Percentiles rank a stretch among this genome's conserved stretches.
phyloP scores from a whole-genome alignment of 768 basidiomycete species.

The Pholiota microspora region DNA sequence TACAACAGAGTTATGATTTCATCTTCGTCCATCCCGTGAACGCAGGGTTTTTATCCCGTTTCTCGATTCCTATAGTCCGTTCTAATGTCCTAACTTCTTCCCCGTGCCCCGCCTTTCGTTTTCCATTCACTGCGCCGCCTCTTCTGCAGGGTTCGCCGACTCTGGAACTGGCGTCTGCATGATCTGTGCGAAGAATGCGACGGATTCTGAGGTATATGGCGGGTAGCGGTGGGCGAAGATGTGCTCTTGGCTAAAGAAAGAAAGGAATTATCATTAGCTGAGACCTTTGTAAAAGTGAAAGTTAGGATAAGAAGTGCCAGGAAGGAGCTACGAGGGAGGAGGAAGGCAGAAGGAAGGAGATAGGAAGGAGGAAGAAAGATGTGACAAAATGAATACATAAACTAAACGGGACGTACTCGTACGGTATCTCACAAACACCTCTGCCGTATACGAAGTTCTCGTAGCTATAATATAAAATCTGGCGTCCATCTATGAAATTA shows the following conservation, averaged over 20 bases:
- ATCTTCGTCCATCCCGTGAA: too few species aligned
- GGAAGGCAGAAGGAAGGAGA: neutral
- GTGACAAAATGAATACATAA: neutral
- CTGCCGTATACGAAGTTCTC: conserved; percentile 53
- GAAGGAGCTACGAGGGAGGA: too few species aligned
- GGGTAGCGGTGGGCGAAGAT: conserved; percentile 44
- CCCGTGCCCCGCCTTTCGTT: too few species aligned
- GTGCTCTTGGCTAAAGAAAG: conserved; percentile 37
- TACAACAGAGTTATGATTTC: too few species aligned
- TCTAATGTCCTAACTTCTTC: too few species aligned
- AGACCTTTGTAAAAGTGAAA: too few species aligned
- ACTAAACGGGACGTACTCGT: conserved; percentile 35
- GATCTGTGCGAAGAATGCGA: conserved; percentile 26
- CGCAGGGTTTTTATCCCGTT: too few species aligned
- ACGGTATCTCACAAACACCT: conserved; percentile 48
- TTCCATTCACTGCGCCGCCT: neutral
- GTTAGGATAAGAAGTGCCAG: too few species aligned
- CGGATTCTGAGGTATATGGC: conserved; percentile 43
- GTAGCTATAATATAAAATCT: conserved; percentile 51
- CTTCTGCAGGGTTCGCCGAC: conserved; percentile 1
- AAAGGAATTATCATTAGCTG: too few species aligned
- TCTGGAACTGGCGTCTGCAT: conserved; percentile 25
- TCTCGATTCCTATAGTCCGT: too few species aligned
- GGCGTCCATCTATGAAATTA: conserved; percentile 46
- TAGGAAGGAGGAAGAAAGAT: neutral